Conservation (phyloP, 495 filamentous ascomycete species). For the Penicillium ochrochloron region DNA sequence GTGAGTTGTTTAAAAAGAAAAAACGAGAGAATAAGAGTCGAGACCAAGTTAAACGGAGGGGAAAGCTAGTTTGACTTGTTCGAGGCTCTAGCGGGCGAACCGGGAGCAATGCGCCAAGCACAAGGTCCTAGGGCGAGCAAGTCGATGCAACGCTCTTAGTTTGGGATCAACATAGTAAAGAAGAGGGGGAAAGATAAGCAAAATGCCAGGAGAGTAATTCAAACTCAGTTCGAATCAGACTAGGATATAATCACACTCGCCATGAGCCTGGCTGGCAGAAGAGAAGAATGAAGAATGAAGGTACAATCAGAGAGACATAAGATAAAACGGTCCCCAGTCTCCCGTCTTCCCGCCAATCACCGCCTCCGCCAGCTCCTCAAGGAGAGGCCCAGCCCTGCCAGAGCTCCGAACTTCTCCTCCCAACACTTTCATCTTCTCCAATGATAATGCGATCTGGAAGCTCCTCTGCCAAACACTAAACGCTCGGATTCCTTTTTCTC, state of each 20-base stretch:
- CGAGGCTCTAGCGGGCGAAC: constrained; percentile 15
- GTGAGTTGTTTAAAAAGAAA: not conserved
- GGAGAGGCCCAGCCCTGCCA: constrained; percentile 22
- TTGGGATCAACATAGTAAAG: not conserved
- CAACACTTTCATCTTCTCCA: constrained; percentile 19
- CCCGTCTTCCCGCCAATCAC: constrained; percentile 23
- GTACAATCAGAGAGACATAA: constrained; percentile 29
- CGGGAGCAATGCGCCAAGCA: constrained; percentile 5
- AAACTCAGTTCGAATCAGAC: not conserved
- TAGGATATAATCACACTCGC: not conserved
- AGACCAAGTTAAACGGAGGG: constrained; percentile 1
- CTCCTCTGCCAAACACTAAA: not conserved
- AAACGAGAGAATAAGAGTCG: not conserved
- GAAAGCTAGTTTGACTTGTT: constrained; percentile 5
- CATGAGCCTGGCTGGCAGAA: constrained; percentile 2
- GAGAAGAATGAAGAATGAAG: not conserved
- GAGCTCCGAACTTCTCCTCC: constrained; percentile 24
- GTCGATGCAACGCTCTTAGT: not conserved
- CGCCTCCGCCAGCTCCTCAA: constrained; percentile 19
- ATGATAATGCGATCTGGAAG: constrained; percentile 15
- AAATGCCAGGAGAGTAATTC: not conserved
- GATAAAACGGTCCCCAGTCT: constrained; percentile 7
- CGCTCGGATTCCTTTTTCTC: constrained; percentile 6
- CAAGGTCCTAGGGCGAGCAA: not conserved
- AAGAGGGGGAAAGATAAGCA: not conserved